Conservation (phyloP, 2,329 filamentous ascomycete genomes). For the Arthroderma sp. region DNA sequence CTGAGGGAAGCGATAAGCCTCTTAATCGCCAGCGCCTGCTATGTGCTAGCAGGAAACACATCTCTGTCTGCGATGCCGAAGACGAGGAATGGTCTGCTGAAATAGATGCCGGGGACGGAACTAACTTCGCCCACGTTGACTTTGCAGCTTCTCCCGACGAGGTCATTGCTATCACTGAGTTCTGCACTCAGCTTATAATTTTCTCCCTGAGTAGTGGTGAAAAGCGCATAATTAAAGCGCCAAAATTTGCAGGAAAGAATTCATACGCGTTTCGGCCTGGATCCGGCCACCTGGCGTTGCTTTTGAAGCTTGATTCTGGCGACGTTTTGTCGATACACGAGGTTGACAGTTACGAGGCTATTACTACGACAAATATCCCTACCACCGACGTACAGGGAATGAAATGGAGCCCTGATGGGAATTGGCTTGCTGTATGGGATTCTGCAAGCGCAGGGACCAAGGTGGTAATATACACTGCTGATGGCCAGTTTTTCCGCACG, state of each 20-base stretch:
- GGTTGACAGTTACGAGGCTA: constrained; percentile 21
- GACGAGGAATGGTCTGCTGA: constrained; percentile 25
- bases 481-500: constrained; percentile 44
- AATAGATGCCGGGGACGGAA: constrained; percentile 27
- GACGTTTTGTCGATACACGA: constrained; percentile 30
- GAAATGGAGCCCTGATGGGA: constrained; percentile 47
- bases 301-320: constrained; percentile 26
- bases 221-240: constrained; percentile 27
- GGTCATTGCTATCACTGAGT: constrained; percentile 26
- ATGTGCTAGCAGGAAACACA: constrained; percentile 21
- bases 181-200: constrained; percentile 27
- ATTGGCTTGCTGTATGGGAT: constrained; percentile 48
- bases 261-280: constrained; percentile 27
- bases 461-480: constrained; percentile 44
- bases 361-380: constrained; percentile 24
- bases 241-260: constrained; percentile 25
- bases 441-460: constrained; percentile 37
- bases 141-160: constrained; percentile 27
- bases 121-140: constrained; percentile 21
- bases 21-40: constrained; percentile 17
- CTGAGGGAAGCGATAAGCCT: not conserved
- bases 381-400: constrained; percentile 45
- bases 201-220: constrained; percentile 22
- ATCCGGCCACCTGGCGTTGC: constrained; percentile 27
- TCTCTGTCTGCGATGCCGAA: constrained; percentile 25